Evolutionary conservation across 1,284 basidiomycete genomes (phyloP), one percentile per base, ranked within the genome.

Genomic region (Kalmanozyma brasiliensis): DNA sequence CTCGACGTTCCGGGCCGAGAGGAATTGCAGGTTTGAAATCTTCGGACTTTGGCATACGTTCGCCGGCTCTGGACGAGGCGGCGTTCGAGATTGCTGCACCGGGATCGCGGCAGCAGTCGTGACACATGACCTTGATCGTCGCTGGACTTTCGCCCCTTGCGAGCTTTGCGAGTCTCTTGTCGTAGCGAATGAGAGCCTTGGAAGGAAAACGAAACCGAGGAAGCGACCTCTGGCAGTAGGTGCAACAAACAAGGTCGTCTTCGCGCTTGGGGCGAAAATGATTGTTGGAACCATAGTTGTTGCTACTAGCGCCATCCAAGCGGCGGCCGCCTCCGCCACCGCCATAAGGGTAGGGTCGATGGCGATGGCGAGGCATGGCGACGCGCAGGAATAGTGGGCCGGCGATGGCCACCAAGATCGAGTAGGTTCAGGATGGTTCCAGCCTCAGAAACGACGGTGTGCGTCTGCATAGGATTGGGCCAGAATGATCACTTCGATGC

Each of bases 291-390:
- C 17, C 20, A 20, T 38, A 14, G 36, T 22, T 23, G 17, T 13
- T 37, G 19, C 37, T 38, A 26, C 20, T 44, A 23, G 20, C 30
- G 26, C 5, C 24, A 16, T 8, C 41, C n/a, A 19, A n/a, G n/a
- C 24, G 41, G 1, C 10, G 24, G 11, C 41, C n/a, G 24, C 32
- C 14, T 11, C 32, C 23, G n/a, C 30, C 37, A 32, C 44, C 36
- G 11, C 38, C n/a, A 20, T 23, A 17, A 14, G 6, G 8, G 6
- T 23, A 13, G 29, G 13, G 17, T 10, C 20, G 38, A 24, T 26
- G 36, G 1, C 17, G 20, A 10, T 38, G 38, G 8, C 53, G 53
- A 35, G 52, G 20, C 61, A 63, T 57, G 61, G 49, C 61, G 61
- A 60, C 45, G 49, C 49, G 35, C 30, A 8, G 16, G 13, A n/a